Evolutionary conservation across 306 rosid genomes (phyloP).

Genomic region (Nissolia schottii): DNA sequence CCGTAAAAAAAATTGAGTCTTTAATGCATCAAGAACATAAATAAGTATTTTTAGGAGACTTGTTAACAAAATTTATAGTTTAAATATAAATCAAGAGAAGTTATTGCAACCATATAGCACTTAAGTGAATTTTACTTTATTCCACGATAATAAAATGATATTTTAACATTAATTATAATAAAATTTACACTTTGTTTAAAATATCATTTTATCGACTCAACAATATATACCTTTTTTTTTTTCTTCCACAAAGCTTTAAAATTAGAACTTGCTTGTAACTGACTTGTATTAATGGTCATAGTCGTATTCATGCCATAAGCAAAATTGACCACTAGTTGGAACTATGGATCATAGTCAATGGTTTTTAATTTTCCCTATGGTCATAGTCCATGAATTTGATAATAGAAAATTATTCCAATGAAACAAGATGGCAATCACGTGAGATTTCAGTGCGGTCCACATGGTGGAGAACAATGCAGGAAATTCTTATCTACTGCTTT

Average conservation of each 20-base stretch:
- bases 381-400: not conserved
- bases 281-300: not conserved
- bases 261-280: not conserved
- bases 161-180: too few relatives aligned
- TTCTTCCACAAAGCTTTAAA: not conserved
- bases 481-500: not conserved
- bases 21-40: too few relatives aligned
- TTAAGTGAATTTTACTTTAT: too few relatives aligned
- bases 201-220: too few relatives aligned
- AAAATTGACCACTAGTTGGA: slow-evolving; percentile 1
- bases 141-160: too few relatives aligned
- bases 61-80: too few relatives aligned
- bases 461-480: slow-evolving; percentile 25
- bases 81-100: too few relatives aligned
- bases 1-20: too few relatives aligned
- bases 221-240: too few relatives aligned
- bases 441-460: slow-evolving; percentile 24
- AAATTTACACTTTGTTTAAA: too few relatives aligned
- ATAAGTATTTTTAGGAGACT: too few relatives aligned
- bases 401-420: not conserved
- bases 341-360: not conserved
- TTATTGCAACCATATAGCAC: too few relatives aligned
- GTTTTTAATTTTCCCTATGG: not conserved
- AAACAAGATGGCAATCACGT: not conserved
- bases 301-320: slow-evolving; percentile 6